Base-by-base conservation (phyloP, 2,329 filamentous ascomycete species). In the Ceratocystis alfenasii region DNA sequence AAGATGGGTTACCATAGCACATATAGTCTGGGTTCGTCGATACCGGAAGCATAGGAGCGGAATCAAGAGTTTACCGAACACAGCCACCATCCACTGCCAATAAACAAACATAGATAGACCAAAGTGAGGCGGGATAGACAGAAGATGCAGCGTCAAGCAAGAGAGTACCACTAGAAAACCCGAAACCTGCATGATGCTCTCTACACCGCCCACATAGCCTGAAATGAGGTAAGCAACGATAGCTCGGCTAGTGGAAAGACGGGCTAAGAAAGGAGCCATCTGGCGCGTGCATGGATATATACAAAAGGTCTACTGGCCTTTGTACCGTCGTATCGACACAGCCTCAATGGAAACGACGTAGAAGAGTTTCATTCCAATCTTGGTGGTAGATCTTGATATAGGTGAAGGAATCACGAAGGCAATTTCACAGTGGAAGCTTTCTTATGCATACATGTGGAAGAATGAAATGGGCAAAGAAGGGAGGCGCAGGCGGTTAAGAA, bases 21-120 rank as follows among this genome's bases (percentile, higher is more conserved):
- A 59, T 59, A 59, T 59, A 59, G 55, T 17, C 46, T 25, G 55
- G 55, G 55, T n/a, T 59, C 55, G 55, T 59, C 17, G 25, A 59
- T 59, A 59, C 55, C 55, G 55, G 17, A 8, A 20, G 55, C 55
- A 59, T 36, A 59, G 55, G 12, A 36, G 33, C 33, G 55, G 55
- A 12, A 59, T 20, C 55, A 36, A 59, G 55, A 59, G 28, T 59
- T 59, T 59, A 59, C 20, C 55, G 28, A 59, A 59, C 55, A 59
- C 55, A 59, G 55, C 55, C 55, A 53, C 48, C 25, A 20, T 53
- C 25, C 10, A 36, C 28, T n/a, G 15, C 28, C 28, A 59, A 30
- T 25, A 33, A 15, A 6, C 48, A 6, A 59, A 7, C 10, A 41
- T 41, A 15, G 8, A 41, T 41, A 3, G 36, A 1, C 4, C 12